Conservation (phyloP, 2,329 filamentous ascomycete species). For the Ophiocordyceps unilateralis region DNA sequence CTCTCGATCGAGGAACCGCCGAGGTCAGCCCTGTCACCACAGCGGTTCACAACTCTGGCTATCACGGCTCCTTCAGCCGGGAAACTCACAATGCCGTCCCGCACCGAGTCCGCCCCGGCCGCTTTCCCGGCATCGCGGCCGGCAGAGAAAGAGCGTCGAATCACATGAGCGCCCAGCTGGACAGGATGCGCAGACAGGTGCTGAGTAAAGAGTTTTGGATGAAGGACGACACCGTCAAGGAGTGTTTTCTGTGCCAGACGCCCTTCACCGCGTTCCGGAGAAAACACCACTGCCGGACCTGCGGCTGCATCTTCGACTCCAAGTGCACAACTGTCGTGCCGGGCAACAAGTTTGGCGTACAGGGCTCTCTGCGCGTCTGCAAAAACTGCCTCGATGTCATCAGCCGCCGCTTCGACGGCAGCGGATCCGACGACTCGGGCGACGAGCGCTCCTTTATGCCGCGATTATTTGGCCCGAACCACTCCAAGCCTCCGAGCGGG, state of each 20-base stretch:
- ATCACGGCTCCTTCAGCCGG: constrained; percentile 37
- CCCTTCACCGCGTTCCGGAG: constrained; percentile 85
- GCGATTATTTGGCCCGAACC: constrained; percentile 39
- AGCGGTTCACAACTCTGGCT: constrained; percentile 39
- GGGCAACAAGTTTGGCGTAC: constrained; percentile 73
- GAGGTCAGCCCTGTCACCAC: constrained; percentile 40
- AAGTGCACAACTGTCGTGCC: constrained; percentile 89
- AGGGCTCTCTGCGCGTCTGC: constrained; percentile 72
- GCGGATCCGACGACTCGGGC: constrained; percentile 71
- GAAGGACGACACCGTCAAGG: constrained; percentile 95
- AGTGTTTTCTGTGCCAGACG: constrained; percentile 84
- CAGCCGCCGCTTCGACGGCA: constrained; percentile 75
- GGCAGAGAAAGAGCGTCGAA: constrained; percentile 38
- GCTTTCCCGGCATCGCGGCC: constrained; percentile 38
- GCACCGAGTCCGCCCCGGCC: constrained; percentile 26
- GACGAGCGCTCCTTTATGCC: constrained; percentile 57
- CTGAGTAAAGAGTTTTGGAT: constrained; percentile 97
- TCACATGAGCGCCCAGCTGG: constrained; percentile 41
- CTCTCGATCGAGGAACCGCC: constrained; percentile 36
- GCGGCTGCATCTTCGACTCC: constrained; percentile 96
- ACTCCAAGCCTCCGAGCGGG: constrained; percentile 22
- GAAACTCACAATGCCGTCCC: constrained; percentile 18
- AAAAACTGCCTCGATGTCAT: constrained; percentile 87
- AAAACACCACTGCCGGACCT: constrained; percentile 91
- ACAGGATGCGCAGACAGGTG: constrained; percentile 69